These are phyloP conservation scores for Furcasterigmium sp. DNA, from an alignment of 2,329 filamentous ascomycete species.

Conservation along the genomic window DNA sequence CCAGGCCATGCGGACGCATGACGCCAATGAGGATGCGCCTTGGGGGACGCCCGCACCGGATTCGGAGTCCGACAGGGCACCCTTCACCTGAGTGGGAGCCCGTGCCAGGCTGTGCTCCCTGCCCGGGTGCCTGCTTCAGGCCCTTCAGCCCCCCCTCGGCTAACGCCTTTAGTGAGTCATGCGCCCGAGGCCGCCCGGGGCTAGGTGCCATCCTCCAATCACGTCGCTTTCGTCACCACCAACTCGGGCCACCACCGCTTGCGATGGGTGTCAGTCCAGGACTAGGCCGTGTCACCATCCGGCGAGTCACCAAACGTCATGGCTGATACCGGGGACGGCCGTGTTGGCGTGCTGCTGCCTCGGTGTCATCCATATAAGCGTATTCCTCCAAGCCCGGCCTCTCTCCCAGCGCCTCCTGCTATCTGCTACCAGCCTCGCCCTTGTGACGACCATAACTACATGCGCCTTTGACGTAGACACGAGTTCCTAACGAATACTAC, in stretches of 20 bases:
- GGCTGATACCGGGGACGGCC: background rate
- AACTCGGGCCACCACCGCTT: background rate
- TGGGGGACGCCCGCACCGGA: too few relatives aligned
- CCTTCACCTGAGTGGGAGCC: too few relatives aligned
- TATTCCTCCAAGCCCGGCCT: background rate
- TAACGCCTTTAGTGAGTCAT: background rate
- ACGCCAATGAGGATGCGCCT: too few relatives aligned
- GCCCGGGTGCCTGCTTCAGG: too few relatives aligned
- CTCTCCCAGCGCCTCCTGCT: background rate
- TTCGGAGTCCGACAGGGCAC: too few relatives aligned
- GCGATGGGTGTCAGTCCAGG: background rate
- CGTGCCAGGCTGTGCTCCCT: too few relatives aligned
- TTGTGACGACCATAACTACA: background rate
- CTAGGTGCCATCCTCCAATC: background rate
- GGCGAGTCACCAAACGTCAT: background rate
- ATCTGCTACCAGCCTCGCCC: background rate
- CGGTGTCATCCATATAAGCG: too few relatives aligned
- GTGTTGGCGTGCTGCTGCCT: too few relatives aligned
- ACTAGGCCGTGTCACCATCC: background rate
- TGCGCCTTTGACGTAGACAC: background rate
- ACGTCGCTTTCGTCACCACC: background rate
- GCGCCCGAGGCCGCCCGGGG: background rate
- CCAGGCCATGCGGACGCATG: too few relatives aligned
- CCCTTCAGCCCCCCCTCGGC: background rate
- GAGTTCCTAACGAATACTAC: background rate